Evolutionary conservation across 129 eudicot species (phyloP), one percentile per base, ranked within the genome.

Genomic region (Smallanthus sonchifolius): DNA sequence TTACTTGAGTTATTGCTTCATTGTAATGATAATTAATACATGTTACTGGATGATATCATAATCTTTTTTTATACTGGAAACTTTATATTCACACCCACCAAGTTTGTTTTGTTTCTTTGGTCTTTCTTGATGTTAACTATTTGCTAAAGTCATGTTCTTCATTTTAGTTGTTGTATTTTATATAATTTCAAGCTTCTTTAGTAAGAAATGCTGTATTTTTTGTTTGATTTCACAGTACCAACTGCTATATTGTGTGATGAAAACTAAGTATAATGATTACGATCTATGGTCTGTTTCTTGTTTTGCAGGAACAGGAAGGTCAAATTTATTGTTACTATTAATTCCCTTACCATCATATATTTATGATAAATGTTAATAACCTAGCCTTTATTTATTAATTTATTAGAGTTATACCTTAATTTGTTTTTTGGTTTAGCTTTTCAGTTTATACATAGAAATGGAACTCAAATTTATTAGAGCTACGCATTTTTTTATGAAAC

Each of bases 191-290:
- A 24, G 30, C 30, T 24, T 24, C 30, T 24, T 24, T 24, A 24
- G 30, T 24, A 24, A 24, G 30, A 24, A 24, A 24, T 24, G 30
- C 30, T 24, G 1, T 24, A 24, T 24, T 24, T 24, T 24, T 24
- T 24, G 30, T 24, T 24, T 24, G 30, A 24, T 24, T 24, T 24
- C 30, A 24, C 0, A 24, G 30, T 24, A 24, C 30, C 1, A 1
- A 24, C 30, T 24, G 30, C 1, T 24, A 77, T 34, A 34, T 77
- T 49, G 60, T 68, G 74, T 68, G 75, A 77, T 77, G 75, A 77
- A 77, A 77, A 68, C 81, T 68, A 77, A 75, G 75, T 77, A 75
- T 68, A 77, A 77, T 77, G 68, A 77, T 77, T 77, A 77, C 69
- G n/a, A 68, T n/a, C 81, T 77, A 60, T 57, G 48, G 62, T 56